Evolutionary conservation across 106 monocot genomes (phyloP).

Genomic region (Chionographis japonica): DNA sequence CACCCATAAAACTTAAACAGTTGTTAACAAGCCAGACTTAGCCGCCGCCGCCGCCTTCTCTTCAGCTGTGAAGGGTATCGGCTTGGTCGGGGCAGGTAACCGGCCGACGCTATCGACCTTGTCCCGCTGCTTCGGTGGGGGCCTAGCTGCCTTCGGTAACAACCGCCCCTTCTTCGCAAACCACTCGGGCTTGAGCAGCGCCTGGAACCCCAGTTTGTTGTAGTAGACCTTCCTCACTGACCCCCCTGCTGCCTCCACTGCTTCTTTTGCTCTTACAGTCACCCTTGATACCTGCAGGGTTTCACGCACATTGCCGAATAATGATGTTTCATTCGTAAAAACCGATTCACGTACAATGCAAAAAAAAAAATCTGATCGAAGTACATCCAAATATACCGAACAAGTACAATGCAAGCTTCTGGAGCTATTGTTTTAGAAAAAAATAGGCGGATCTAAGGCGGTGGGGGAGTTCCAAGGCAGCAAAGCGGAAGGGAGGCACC

Average conservation of each 20-base stretch:
- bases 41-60: constrained; percentile 18
- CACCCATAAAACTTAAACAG: too few relatives aligned
- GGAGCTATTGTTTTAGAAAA: too few relatives aligned
- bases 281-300: constrained; percentile 70
- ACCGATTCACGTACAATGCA: too few relatives aligned
- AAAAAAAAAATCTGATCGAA: too few relatives aligned
- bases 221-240: constrained; percentile 91
- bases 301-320: neutral
- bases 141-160: constrained; percentile 76
- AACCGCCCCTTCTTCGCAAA: constrained; percentile 92
- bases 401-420: too few relatives aligned
- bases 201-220: constrained; percentile 85
- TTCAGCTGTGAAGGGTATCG: constrained; percentile 55
- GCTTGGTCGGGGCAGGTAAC: constrained; percentile 88
- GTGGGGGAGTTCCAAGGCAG: too few relatives aligned
- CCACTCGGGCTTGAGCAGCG: constrained; percentile 90
- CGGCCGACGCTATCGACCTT: constrained; percentile 88
- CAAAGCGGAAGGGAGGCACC: too few relatives aligned
- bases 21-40: too few relatives aligned
- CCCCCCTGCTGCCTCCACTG: constrained; percentile 88
- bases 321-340: too few relatives aligned
- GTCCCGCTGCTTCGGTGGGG: constrained; percentile 81
- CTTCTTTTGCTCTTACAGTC: constrained; percentile 77
- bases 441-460: too few relatives aligned
- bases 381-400: too few relatives aligned